These are phyloP conservation scores for Acanthamoeba lenticulata DNA, from an alignment of 208 protist genomes.

Conservation along the genomic window DNA sequence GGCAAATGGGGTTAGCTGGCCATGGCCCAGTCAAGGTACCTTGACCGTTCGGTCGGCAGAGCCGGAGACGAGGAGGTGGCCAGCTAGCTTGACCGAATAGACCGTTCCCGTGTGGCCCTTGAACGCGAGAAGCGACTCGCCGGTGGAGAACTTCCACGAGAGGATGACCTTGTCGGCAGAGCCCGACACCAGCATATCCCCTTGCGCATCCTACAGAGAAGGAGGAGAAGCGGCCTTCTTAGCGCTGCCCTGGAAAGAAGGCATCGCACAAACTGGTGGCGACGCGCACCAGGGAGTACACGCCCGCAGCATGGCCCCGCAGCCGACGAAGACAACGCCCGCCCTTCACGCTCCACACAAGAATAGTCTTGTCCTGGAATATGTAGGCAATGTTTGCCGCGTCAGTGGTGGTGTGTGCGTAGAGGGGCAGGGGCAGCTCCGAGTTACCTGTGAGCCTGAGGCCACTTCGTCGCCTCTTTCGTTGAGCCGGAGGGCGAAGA, in stretches of 20 bases:
- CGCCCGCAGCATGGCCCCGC: conserved; percentile 39
- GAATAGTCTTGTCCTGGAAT: conserved; percentile 69
- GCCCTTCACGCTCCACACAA: conserved; percentile 39
- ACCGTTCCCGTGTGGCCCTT: conserved; percentile 65
- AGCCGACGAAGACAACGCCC: conserved; percentile 13
- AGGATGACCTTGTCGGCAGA: conserved; percentile 65
- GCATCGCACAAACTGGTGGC: too few species aligned
- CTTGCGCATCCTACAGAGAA: neutral
- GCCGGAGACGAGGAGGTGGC: conserved; percentile 43
- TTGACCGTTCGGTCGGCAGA: conserved; percentile 65
- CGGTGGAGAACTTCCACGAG: conserved; percentile 63
- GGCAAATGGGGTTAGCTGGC: neutral
- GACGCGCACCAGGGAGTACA: conserved; percentile 9
- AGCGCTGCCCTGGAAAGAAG: neutral
- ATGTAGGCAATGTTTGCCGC: neutral
- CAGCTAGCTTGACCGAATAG: conserved; percentile 60
- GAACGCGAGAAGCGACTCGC: conserved; percentile 44
- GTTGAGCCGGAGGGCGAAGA: conserved; percentile 42
- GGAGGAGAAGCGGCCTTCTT: neutral
- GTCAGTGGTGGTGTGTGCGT: neutral
- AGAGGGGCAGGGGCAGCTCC: neutral
- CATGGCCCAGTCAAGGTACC: neutral
- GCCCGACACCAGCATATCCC: conserved; percentile 65
- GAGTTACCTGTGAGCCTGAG: conserved; percentile 22
- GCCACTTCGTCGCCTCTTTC: conserved; percentile 29